Evolutionary conservation across 2,329 filamentous ascomycete genomes (phyloP), one percentile per base, ranked within the genome.

Genomic region (Acrodontium crateriforme): DNA sequence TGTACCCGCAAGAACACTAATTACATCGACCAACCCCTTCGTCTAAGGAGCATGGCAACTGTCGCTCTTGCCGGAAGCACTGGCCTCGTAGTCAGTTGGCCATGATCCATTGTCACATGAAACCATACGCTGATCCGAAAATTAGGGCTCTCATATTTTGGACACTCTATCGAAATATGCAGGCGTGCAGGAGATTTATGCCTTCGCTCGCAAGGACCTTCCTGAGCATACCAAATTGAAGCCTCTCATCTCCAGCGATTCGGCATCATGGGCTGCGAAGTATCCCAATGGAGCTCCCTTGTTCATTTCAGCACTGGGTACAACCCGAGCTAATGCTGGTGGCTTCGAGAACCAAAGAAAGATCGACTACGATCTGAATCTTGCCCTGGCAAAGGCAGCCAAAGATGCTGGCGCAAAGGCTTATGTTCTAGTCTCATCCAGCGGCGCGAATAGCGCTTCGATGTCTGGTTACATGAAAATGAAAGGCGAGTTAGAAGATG

Each of bases 401-500:
- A 81, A 77, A 48, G 67, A 66, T 3, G 71, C 74, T 1, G 82
- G 82, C 18, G 68, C 71, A 8, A 71, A 71, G 40, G 77, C 76
- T 2, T 91, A 78, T 47, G 74, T 94, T 13, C 74, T 91, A 38
- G 66, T 92, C 31, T 84, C 78, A 1, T 64, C 67, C 13, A 58
- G 45, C 1, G 59, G 54, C 27, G 62, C 59, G n/a, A 69, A 50
- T 57, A 62, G 46, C 56, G 66, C 56, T 37, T 71, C 59, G 39
- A 62, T 43, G 1, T 49, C 77, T 5, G 52, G 60, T 0, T 80
- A 78, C 35, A 15, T 54, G 1, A 63, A 63, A 53, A 89, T 94
- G 81, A 94, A 94, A 63, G 74, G 71, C 14, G 80, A 89, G 43
- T 71, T 93, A 21, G 87, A 95, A 53, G 78, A 91, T 18, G 63